Percentiles rank a stretch among this genome's conserved stretches.
These are phyloP conservation scores for Metarhizium sp. DNA, from an alignment of 2,329 filamentous ascomycete genomes.

Conservation along the genomic window DNA sequence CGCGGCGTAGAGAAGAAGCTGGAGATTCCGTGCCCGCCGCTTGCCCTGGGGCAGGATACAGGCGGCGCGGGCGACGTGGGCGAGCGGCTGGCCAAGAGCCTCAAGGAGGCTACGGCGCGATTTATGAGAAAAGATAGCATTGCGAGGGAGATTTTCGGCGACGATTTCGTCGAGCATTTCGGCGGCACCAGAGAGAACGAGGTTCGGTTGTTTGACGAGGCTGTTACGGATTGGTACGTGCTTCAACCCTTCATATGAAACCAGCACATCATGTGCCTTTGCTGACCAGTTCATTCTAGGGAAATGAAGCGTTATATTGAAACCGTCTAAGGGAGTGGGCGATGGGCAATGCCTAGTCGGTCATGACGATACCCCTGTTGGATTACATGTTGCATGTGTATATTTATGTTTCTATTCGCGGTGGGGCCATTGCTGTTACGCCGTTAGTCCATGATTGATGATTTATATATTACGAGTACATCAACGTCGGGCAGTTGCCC, in stretches of 20 bases:
- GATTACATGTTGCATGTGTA: not conserved
- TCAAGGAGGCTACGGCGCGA: constrained; percentile 73
- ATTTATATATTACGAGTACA: not conserved
- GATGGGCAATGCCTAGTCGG: not conserved
- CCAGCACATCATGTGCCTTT: not conserved
- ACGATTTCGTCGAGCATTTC: constrained; percentile 94
- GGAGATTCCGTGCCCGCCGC: constrained; percentile 68
- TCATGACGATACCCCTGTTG: not conserved
- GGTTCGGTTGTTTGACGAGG: constrained; percentile 83
- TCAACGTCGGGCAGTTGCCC: not conserved
- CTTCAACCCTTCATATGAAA: not conserved
- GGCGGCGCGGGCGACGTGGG: constrained; percentile 64
- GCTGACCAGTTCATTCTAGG: constrained; percentile 32
- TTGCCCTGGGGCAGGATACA: constrained; percentile 77
- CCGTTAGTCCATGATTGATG: not conserved
- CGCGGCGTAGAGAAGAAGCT: constrained; percentile 89
- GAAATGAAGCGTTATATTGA: constrained; percentile 59
- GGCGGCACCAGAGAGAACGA: constrained; percentile 90
- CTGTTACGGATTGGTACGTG: constrained; percentile 89
- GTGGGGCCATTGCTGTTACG: not conserved
- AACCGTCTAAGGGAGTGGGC: constrained; percentile 6
- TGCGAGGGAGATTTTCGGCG: constrained; percentile 87
- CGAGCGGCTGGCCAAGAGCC: constrained; percentile 67
- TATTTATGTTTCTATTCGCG: not conserved
- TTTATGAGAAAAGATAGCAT: constrained; percentile 75